phyloP scores from a whole-genome alignment of 2,329 filamentous ascomycete species.

The Trichoderma sp. region DNA sequence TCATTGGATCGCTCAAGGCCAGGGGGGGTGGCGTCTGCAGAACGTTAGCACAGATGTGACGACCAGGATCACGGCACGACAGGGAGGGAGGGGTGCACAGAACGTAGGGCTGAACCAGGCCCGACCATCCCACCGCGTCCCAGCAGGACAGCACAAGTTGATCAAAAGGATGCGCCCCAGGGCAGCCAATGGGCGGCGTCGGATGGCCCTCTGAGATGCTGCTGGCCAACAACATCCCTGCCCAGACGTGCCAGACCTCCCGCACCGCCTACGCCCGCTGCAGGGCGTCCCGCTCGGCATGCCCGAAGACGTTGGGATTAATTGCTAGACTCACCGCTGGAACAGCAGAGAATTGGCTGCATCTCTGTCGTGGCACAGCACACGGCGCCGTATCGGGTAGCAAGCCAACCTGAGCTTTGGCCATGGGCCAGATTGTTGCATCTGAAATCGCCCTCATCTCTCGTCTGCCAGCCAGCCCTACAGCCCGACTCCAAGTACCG shows the following conservation, averaged over 20 bases:
- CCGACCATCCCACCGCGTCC: constrained; percentile 12
- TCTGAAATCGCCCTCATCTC: constrained; percentile 12
- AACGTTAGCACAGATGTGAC: constrained; percentile 14
- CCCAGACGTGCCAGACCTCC: constrained; percentile 23
- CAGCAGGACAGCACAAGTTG: constrained; percentile 15
- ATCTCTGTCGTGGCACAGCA: constrained; percentile 20
- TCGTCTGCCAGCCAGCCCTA: constrained; percentile 21
- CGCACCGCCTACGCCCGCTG: constrained; percentile 25
- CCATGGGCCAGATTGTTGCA: constrained; percentile 12
- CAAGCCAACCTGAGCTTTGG: constrained; percentile 16
- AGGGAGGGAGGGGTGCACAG: constrained; percentile 6
- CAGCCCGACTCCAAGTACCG: constrained; percentile 23
- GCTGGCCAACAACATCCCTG: constrained; percentile 19
- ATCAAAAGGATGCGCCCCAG: constrained; percentile 21
- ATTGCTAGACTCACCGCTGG: constrained; percentile 26
- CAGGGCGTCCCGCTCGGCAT: constrained; percentile 27
- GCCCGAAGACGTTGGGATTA: constrained; percentile 22
- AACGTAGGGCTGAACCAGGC: constrained; percentile 23
- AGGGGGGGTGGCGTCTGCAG: constrained; percentile 9
- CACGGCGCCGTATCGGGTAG: constrained; percentile 10
- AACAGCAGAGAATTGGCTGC: constrained; percentile 17
- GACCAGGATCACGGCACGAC: constrained; percentile 1
- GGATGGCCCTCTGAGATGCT: not conserved
- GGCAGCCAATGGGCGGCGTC: constrained; percentile 21
- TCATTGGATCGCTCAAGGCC: constrained; percentile 14